phyloP scores from a whole-genome alignment of 1,139 yeast species.

The Suhomyces yuchorum region DNA sequence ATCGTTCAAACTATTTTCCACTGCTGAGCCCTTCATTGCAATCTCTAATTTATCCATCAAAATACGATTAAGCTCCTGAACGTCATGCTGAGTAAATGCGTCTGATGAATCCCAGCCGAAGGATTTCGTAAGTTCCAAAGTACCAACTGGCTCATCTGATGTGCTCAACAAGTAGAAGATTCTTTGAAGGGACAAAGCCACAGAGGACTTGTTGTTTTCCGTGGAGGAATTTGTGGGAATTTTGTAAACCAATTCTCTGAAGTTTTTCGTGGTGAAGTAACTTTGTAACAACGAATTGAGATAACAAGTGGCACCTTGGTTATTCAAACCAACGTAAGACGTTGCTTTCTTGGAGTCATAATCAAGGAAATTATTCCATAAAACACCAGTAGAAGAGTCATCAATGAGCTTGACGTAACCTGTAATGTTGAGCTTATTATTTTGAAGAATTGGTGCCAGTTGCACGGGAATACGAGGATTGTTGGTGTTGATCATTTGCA shows the following conservation, averaged over 20 bases:
- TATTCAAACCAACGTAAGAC: constrained; percentile 89
- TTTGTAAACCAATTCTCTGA: constrained; percentile 82
- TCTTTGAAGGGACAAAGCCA: constrained; percentile 84
- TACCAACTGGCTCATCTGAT: constrained; percentile 76
- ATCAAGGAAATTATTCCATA: constrained; percentile 85
- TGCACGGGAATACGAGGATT: constrained; percentile 19
- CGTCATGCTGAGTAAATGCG: constrained; percentile 97
- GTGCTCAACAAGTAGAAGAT: constrained; percentile 78
- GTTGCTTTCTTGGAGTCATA: constrained; percentile 88
- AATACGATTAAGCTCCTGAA: constrained; percentile 92
- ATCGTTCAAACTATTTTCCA: constrained; percentile 77
- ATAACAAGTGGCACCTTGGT: constrained; percentile 98
- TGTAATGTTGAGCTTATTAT: constrained; percentile 66
- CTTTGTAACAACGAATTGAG: constrained; percentile 89
- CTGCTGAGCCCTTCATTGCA: constrained; percentile 87
- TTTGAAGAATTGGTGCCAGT: constrained; percentile 50
- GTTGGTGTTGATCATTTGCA: constrained; percentile 28
- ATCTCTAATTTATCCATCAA: constrained; percentile 92
- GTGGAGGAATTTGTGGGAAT: constrained; percentile 61
- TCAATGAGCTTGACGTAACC: constrained; percentile 76
- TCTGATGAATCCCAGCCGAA: constrained; percentile 98
- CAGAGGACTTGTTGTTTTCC: constrained; percentile 36
- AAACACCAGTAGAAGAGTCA: constrained; percentile 86
- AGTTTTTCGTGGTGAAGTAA: constrained; percentile 79
- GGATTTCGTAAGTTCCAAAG: constrained; percentile 82